A percentile compares a stretch with the other conserved stretches of the same genome.
phyloP scores from a whole-genome alignment of 2,329 filamentous ascomycete genomes.

The Arthrinium puccinioides region DNA sequence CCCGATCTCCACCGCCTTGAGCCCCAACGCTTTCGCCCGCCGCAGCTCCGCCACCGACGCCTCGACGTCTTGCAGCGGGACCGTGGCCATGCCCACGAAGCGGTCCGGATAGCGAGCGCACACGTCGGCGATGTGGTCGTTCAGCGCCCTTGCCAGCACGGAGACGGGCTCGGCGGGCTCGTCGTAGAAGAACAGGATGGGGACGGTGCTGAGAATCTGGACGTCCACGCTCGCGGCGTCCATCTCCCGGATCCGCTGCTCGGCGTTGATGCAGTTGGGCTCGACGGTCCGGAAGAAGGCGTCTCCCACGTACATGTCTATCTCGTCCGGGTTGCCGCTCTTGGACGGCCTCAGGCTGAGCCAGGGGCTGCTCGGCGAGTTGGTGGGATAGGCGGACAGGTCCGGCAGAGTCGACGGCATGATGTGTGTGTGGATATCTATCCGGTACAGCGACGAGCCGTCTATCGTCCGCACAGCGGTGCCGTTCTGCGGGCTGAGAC shows the following conservation, averaged over 20 bases:
- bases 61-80: slow-evolving; percentile 23
- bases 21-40: slow-evolving; percentile 14
- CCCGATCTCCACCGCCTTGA: slow-evolving; percentile 26
- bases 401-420: slow-evolving; percentile 29
- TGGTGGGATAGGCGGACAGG: slow-evolving; percentile 36
- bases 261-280: slow-evolving; percentile 23
- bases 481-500: not conserved
- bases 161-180: slow-evolving; percentile 18
- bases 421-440: slow-evolving; percentile 29
- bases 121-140: slow-evolving; percentile 22
- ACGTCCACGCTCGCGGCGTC: slow-evolving; percentile 26
- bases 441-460: slow-evolving; percentile 21
- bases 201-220: slow-evolving; percentile 27
- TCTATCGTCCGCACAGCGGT: not conserved
- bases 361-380: slow-evolving; percentile 30
- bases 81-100: slow-evolving; percentile 25
- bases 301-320: slow-evolving; percentile 27
- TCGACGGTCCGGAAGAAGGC: slow-evolving; percentile 26
- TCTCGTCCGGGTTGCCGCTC: slow-evolving; percentile 13
- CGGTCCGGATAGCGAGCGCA: slow-evolving; percentile 16
- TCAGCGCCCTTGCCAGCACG: slow-evolving; percentile 21
- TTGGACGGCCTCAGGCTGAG: slow-evolving; percentile 17
- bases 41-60: slow-evolving; percentile 20
- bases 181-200: slow-evolving; percentile 29
- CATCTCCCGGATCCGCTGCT: slow-evolving; percentile 22